Evolutionary conservation across 495 filamentous ascomycete genomes (phyloP).

Genomic region (Neurospora sp.): DNA sequence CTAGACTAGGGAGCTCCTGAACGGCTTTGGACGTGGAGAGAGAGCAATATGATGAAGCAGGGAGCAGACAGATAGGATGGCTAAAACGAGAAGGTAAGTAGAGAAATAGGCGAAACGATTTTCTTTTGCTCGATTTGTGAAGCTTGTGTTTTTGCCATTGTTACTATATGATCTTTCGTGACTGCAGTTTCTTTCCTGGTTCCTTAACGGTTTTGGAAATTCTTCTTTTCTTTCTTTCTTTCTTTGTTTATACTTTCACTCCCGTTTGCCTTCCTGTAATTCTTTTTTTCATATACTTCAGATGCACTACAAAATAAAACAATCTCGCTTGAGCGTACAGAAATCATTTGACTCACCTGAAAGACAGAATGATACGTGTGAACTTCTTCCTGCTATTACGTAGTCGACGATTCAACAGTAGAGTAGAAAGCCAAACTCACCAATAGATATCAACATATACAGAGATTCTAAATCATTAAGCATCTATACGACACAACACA

Average conservation of each 20-base stretch:
- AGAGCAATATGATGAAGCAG: not conserved
- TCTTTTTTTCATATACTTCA: not conserved
- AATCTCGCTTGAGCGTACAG: not conserved
- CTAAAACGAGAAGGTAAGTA: not conserved
- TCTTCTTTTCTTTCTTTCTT: not conserved
- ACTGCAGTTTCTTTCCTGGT: not conserved
- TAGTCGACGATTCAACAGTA: not conserved
- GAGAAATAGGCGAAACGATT: not conserved
- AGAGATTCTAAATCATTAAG: not conserved
- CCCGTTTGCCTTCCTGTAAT: not conserved
- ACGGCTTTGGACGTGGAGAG: not conserved
- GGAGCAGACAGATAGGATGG: not conserved
- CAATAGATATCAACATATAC: not conserved
- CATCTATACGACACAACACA: not conserved
- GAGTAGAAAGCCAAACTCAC: not conserved
- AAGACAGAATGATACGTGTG: not conserved
- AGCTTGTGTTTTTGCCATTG: not conserved
- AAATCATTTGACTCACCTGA: not conserved
- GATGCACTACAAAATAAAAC: not conserved
- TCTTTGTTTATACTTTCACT: not conserved
- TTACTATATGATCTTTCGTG: not conserved
- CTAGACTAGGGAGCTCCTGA: not conserved
- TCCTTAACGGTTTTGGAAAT: not conserved
- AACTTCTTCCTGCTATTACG: not conserved
- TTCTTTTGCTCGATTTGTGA: not conserved